Conservation (phyloP, 2,329 filamentous ascomycete species). For the Davidsoniella virescens region DNA sequence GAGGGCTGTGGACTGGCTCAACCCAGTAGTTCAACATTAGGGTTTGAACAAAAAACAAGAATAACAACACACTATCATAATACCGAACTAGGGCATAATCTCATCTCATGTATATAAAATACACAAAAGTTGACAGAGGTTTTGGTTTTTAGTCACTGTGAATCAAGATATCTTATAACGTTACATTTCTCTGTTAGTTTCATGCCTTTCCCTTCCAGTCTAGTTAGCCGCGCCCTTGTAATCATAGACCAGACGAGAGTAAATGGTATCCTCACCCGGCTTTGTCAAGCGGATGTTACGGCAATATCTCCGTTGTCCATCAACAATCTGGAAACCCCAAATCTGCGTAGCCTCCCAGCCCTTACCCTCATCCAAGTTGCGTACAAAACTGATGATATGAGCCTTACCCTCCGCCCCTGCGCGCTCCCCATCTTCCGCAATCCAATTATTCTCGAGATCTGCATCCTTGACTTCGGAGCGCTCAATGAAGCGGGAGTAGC, state of each 20-base stretch:
- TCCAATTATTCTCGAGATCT: constrained; percentile 41
- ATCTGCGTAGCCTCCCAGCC: constrained; percentile 42
- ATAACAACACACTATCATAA: background rate
- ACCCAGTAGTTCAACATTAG: background rate
- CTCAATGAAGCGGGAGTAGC: constrained; percentile 36
- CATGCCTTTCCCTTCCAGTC: background rate
- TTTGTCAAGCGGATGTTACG: constrained; percentile 38
- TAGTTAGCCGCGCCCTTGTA: constrained; percentile 19
- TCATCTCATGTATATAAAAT: too few relatives aligned
- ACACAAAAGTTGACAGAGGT: too few relatives aligned
- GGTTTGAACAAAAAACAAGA: background rate
- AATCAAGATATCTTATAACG: background rate
- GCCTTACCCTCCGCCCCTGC: constrained; percentile 40
- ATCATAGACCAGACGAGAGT: constrained; percentile 41
- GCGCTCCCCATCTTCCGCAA: constrained; percentile 35
- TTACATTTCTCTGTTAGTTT: background rate
- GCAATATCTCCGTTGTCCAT: constrained; percentile 35
- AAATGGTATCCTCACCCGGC: constrained; percentile 27
- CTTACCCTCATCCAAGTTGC: constrained; percentile 27
- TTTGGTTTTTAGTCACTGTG: background rate
- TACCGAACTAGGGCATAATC: too few relatives aligned
- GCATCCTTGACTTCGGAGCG: constrained; percentile 36
- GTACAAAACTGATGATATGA: constrained; percentile 48
- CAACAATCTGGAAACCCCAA: constrained; percentile 42
- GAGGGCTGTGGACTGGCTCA: constrained; percentile 1